Evolutionary conservation across 257 asterid species (phyloP).

Genomic region (Fraxinus cuspidata): DNA sequence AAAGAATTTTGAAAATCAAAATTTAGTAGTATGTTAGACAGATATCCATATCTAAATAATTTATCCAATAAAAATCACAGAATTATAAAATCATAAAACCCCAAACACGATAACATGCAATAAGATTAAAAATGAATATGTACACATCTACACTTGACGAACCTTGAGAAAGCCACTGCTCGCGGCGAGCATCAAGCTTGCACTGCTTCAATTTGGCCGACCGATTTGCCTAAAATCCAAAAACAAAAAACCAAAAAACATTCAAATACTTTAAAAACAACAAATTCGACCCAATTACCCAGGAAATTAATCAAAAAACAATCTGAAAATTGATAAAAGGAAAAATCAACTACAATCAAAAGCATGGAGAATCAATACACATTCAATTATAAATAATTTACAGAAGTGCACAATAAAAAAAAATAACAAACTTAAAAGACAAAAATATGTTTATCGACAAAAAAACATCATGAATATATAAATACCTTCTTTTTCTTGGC

Average conservation of each 20-base stretch:
- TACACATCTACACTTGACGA: constrained; percentile 13
- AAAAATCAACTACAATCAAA: background rate
- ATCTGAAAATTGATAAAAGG: background rate
- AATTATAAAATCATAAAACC: background rate
- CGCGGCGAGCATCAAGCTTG: constrained; percentile 94
- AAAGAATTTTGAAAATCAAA: constrained; percentile 1
- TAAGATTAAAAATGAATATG: background rate
- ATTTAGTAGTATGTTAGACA: background rate
- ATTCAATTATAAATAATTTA: background rate
- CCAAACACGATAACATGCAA: background rate
- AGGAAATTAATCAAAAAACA: background rate
- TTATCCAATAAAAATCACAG: background rate
- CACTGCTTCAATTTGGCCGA: constrained; percentile 92
- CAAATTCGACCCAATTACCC: background rate
- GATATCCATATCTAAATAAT: background rate
- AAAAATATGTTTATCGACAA: background rate
- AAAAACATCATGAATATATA: constrained; percentile 7
- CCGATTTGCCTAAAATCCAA: constrained; percentile 61
- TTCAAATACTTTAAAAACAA: background rate
- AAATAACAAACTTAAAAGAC: constrained; percentile 3
- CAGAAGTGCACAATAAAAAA: background rate
- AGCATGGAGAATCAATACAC: background rate
- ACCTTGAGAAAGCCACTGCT: constrained; percentile 99
- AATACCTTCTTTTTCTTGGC: constrained; percentile 79
- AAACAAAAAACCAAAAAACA: background rate